phyloP scores from a whole-genome alignment of 768 basidiomycete genomes.

The Boletus vermiculosoides region DNA sequence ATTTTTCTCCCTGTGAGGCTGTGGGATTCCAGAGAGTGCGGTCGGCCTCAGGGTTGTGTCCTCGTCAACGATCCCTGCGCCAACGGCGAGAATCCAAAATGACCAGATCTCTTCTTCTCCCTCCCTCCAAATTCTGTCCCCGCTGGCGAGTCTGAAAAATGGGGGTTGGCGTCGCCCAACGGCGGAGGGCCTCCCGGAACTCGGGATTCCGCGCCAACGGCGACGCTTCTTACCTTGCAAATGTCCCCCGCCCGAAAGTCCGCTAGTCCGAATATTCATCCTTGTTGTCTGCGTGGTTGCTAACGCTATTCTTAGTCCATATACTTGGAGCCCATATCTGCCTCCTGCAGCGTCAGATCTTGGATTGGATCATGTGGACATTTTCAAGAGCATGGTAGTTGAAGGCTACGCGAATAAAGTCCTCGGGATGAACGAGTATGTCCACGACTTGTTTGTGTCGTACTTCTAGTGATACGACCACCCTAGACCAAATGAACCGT shows the following conservation, averaged over 20 bases:
- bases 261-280: constrained; percentile 38
- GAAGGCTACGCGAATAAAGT: too few species aligned
- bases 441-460: too few species aligned
- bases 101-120: too few species aligned
- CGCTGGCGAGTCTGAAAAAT: constrained; percentile 38
- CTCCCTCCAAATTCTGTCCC: background rate
- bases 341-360: constrained; percentile 40
- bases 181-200: too few species aligned
- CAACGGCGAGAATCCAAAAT: too few species aligned
- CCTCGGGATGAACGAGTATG: too few species aligned
- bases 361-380: constrained; percentile 49
- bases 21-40: background rate
- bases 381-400: too few species aligned
- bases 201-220: too few species aligned
- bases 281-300: background rate
- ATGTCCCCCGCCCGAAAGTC: constrained; percentile 48
- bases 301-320: constrained; percentile 39
- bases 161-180: constrained; percentile 69
- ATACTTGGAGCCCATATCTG: constrained; percentile 35
- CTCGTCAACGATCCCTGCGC: background rate
- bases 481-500: too few species aligned
- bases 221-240: constrained; percentile 46
- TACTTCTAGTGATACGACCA: too few species aligned
- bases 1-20: background rate
- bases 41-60: background rate